Percentiles rank a stretch among this genome's conserved stretches.
phyloP scores from a whole-genome alignment of 2,329 filamentous ascomycete species.

The Apiospora rasikravindrae region DNA sequence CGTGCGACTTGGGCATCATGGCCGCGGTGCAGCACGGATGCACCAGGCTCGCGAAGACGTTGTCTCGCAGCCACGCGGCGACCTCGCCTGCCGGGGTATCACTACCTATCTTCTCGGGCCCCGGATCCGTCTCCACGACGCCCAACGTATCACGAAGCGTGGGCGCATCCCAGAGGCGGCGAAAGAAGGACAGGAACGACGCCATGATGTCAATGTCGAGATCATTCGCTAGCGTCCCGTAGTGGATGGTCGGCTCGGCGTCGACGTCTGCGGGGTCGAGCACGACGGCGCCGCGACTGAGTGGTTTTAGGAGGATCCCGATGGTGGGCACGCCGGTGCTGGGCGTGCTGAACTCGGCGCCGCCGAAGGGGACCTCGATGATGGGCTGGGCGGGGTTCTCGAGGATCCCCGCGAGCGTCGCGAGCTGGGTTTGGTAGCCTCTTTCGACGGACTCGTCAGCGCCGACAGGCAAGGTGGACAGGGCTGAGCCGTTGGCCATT shows the following conservation, averaged over 20 bases:
- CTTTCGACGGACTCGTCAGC: background rate
- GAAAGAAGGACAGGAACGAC: slow-evolving; percentile 38
- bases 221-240: slow-evolving; percentile 41
- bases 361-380: slow-evolving; percentile 39
- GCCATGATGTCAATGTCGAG: slow-evolving; percentile 43
- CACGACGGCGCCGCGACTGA: slow-evolving; percentile 42
- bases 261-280: slow-evolving; percentile 32
- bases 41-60: background rate
- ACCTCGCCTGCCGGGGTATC: background rate
- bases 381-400: slow-evolving; percentile 34
- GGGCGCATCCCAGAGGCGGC: slow-evolving; percentile 26
- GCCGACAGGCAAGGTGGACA: background rate
- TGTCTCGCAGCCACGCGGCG: background rate
- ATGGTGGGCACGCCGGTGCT: slow-evolving; percentile 23
- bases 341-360: slow-evolving; percentile 18
- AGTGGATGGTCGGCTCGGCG: slow-evolving; percentile 40
- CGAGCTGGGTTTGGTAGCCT: slow-evolving; percentile 27
- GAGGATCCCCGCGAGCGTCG: slow-evolving; percentile 27
- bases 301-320: slow-evolving; percentile 38
- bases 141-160: background rate
- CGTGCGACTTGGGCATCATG: background rate
- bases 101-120: background rate
- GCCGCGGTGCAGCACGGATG: slow-evolving; percentile 17
- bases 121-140: background rate
- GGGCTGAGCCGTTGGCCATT: background rate